These are phyloP conservation scores for Coemansia sp. DNA, from an alignment of 192 early-diverging fungal genomes.

Conservation along the genomic window DNA sequence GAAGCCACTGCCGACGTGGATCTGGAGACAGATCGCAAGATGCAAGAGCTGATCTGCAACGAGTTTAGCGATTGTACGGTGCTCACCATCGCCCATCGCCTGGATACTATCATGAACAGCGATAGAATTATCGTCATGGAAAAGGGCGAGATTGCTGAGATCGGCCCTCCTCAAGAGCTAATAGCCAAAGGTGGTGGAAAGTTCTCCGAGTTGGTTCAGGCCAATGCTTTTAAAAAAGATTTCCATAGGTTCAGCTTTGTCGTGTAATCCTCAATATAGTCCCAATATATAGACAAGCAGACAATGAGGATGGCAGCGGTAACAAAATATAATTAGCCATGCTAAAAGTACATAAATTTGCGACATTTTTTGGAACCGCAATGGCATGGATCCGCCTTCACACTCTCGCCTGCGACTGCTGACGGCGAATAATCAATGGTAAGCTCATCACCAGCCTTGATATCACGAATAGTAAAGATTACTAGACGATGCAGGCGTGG, in stretches of 20 bases:
- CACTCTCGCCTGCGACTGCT: not conserved
- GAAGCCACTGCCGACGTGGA: slow-evolving; percentile 70
- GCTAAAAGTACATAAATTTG: slow-evolving; percentile 17
- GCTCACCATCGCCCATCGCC: slow-evolving; percentile 68
- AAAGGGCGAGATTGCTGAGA: slow-evolving; percentile 7
- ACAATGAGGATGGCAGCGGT: not conserved
- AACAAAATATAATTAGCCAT: not conserved
- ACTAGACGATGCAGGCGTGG: slow-evolving; percentile 79
- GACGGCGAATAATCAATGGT: slow-evolving; percentile 97
- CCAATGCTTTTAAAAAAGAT: not conserved
- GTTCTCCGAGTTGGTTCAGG: slow-evolving; percentile 5
- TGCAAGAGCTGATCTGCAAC: slow-evolving; percentile 40
- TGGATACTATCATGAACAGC: slow-evolving; percentile 65
- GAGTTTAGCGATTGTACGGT: slow-evolving; percentile 53
- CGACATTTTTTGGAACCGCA: slow-evolving; percentile 31
- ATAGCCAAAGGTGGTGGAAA: slow-evolving; percentile 14
- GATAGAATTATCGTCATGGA: slow-evolving; percentile 60
- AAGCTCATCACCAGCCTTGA: slow-evolving; percentile 81
- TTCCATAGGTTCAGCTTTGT: not conserved
- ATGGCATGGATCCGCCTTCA: slow-evolving; percentile 14
- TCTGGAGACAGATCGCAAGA: not conserved
- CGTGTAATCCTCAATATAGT: not conserved
- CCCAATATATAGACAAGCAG: not conserved
- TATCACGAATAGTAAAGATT: slow-evolving; percentile 80
- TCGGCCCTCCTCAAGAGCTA: slow-evolving; percentile 9